Conservation (phyloP, 768 basidiomycete species). For the Trametes sanguinea region DNA sequence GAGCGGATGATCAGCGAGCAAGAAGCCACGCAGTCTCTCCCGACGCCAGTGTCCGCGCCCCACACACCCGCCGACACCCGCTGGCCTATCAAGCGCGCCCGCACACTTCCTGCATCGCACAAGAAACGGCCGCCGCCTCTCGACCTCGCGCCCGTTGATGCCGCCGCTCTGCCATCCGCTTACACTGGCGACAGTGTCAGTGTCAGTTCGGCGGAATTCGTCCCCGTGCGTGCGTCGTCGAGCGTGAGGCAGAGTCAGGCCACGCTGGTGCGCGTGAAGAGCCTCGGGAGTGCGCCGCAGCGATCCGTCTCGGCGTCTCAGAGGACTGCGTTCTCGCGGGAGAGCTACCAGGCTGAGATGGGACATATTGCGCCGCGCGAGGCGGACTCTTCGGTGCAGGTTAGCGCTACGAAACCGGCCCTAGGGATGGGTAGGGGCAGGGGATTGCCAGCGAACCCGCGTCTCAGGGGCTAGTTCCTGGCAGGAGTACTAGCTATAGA, state of each 20-base stretch:
- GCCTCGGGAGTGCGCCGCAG: conserved; percentile 22
- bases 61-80: neutral
- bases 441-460: neutral
- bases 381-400: neutral
- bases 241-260: neutral
- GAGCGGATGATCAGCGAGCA: conserved; percentile 12
- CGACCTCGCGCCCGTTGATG: neutral
- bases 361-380: conserved; percentile 6
- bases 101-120: neutral
- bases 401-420: neutral
- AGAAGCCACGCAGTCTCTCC: conserved; percentile 16
- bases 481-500: too few species aligned
- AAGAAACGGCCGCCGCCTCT: conserved; percentile 2
- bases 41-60: conserved; percentile 23
- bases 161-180: neutral
- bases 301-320: conserved; percentile 21
- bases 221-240: conserved; percentile 4
- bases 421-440: neutral
- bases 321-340: conserved; percentile 19
- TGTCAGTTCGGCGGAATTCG: conserved; percentile 6
- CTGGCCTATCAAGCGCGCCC: conserved; percentile 1
- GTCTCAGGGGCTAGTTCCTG: neutral
- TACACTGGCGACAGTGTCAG: neutral
- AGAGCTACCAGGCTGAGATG: conserved; percentile 24
- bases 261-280: conserved; percentile 20